Evolutionary conservation across 306 rosid species (phyloP).

Genomic region (Bauhinia variegata): DNA sequence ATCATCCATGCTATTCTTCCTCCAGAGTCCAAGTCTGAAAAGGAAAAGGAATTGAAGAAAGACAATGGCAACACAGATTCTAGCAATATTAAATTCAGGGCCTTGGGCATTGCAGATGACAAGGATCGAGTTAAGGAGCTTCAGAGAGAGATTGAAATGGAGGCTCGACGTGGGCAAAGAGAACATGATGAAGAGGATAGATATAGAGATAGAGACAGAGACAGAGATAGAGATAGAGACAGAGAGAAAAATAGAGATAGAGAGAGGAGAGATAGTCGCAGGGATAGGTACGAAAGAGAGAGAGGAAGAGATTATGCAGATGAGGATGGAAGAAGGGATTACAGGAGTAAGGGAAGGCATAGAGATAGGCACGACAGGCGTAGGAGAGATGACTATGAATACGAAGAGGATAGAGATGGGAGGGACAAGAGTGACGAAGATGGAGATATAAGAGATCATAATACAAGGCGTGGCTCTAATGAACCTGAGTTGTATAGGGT

Average conservation of each 20-base stretch:
- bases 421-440: slow-evolving; percentile 31
- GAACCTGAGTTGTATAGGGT: slow-evolving; percentile 59
- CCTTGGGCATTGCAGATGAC: slow-evolving; percentile 61
- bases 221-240: slow-evolving; percentile 1
- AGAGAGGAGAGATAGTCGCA: slow-evolving; percentile 25
- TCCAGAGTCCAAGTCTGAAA: slow-evolving; percentile 49
- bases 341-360: slow-evolving; percentile 44
- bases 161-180: slow-evolving; percentile 34
- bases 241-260: slow-evolving; percentile 32
- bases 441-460: slow-evolving; percentile 29
- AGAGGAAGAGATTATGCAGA: slow-evolving; percentile 34
- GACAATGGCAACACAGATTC: slow-evolving; percentile 47
- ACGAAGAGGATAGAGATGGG: slow-evolving; percentile 37
- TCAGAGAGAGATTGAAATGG: slow-evolving; percentile 51
- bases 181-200: slow-evolving; percentile 34
- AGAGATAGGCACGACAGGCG: slow-evolving; percentile 36
- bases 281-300: not conserved
- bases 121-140: slow-evolving; percentile 60
- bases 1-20: slow-evolving; percentile 76
- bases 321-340: slow-evolving; percentile 32
- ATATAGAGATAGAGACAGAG: not conserved
- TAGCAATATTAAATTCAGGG: slow-evolving; percentile 54
- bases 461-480: slow-evolving; percentile 23
- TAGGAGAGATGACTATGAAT: slow-evolving; percentile 37
- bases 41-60: slow-evolving; percentile 46